Evolutionary conservation across 2,329 filamentous ascomycete genomes (phyloP).

Genomic region (Cladophialophora immunda): DNA sequence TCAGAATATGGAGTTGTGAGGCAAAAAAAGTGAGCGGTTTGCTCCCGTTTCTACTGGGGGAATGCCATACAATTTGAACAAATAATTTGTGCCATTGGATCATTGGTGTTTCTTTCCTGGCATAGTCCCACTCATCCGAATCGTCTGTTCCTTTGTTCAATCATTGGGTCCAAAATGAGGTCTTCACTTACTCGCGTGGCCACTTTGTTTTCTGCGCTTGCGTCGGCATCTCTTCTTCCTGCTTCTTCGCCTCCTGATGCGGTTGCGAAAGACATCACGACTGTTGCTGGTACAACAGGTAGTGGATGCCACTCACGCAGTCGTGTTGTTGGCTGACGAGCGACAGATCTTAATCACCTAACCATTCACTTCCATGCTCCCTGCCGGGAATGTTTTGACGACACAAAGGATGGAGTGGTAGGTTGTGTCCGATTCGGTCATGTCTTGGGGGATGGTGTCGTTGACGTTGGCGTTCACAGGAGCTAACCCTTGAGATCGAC

Average conservation of each 20-base stretch:
- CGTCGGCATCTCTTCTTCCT: slow-evolving; percentile 31
- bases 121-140: slow-evolving; percentile 11
- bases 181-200: slow-evolving; percentile 29
- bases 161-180: slow-evolving; percentile 30
- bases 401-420: slow-evolving; percentile 37
- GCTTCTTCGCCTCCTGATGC: slow-evolving; percentile 18
- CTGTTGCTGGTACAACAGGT: slow-evolving; percentile 41
- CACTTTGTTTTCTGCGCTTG: slow-evolving; percentile 31
- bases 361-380: slow-evolving; percentile 37
- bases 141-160: slow-evolving; percentile 10
- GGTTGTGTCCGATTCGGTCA: slow-evolving; percentile 18
- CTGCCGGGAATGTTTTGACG: slow-evolving; percentile 36
- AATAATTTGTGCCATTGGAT: slow-evolving; percentile 14
- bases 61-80: slow-evolving; percentile 19
- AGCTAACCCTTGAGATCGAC: slow-evolving; percentile 43
- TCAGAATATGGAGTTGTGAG: slow-evolving; percentile 29
- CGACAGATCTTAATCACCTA: slow-evolving; percentile 31
- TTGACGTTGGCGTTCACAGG: slow-evolving; percentile 37
- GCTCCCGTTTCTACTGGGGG: slow-evolving; percentile 18
- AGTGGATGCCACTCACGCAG: slow-evolving; percentile 5
- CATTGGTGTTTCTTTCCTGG: slow-evolving; percentile 6
- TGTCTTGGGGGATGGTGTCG: background rate
- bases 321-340: slow-evolving; percentile 19
- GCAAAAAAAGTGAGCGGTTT: slow-evolving; percentile 17
- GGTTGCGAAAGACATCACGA: slow-evolving; percentile 30